Conservation (phyloP, 1,284 basidiomycete genomes). For the Marasmius sp. region DNA sequence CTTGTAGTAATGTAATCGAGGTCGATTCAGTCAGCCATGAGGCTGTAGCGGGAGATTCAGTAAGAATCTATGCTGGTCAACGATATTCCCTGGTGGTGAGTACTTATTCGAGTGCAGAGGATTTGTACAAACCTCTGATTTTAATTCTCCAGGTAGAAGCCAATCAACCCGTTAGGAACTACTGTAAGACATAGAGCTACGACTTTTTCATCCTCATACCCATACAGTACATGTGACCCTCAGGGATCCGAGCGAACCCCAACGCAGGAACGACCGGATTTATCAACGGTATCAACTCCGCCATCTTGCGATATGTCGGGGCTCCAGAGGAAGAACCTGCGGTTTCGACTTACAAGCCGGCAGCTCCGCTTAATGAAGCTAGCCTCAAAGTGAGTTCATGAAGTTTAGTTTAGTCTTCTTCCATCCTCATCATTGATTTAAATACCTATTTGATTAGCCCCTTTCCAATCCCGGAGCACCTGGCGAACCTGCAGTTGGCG, state of each 20-base stretch:
- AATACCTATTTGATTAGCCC: conserved; percentile 29
- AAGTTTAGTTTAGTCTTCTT: background rate
- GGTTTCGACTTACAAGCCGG: background rate
- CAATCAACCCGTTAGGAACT: conserved; percentile 34
- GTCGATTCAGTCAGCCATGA: conserved; percentile 14
- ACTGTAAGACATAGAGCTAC: conserved; percentile 18
- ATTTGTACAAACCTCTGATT: background rate
- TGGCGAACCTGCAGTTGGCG: conserved; percentile 28
- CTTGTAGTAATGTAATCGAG: conserved; percentile 14
- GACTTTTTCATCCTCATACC: background rate
- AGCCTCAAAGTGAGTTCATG: conserved; percentile 7
- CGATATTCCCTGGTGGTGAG: conserved; percentile 37
- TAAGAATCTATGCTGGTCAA: conserved; percentile 25
- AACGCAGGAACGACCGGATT: conserved; percentile 20
- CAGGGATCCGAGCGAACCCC: conserved; percentile 27
- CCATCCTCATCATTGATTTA: conserved; percentile 24
- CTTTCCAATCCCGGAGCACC: conserved; percentile 29
- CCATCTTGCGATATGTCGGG: conserved; percentile 44
- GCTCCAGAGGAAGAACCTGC: conserved; percentile 36
- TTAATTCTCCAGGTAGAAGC: conserved; percentile 24
- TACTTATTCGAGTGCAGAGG: background rate
- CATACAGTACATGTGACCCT: background rate
- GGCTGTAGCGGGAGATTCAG: conserved; percentile 13
- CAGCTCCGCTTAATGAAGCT: conserved; percentile 16
- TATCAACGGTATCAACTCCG: conserved; percentile 32